Evolutionary conservation across 345 rosid species (phyloP), one percentile per base, ranked within the genome.

Genomic region (Linum lewisii): DNA sequence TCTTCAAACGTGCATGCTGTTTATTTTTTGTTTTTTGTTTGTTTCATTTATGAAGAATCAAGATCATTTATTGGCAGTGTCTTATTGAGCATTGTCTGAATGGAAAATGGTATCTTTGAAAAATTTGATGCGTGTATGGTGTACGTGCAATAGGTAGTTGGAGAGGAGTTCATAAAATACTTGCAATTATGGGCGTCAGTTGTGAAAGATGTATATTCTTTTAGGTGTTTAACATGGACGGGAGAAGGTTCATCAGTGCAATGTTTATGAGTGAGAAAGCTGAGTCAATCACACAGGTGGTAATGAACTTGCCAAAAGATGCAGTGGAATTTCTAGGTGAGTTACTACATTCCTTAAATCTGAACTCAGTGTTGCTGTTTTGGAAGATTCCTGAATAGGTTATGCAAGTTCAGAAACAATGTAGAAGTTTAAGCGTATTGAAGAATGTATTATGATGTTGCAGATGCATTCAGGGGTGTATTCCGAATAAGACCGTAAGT

Each of bases 221-320:
- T 19, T 63, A 92, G 95, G 79, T 85, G 52, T 86, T 75, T 68
- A 88, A 88, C 77, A 92, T 88, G 93, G 93, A 88, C 21, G 96
- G 96, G 57, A 73, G 96, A 70, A 80, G 96, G 76, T 91, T 91
- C 76, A 82, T 88, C 55, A 62, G 70, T 62, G 84, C 88, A 47
- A 81, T 91, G 77, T 88, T 88, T 73, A 63, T 79, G 49, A 82
- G 87, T 60, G 80, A 84, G 49, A 88, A 80, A 72, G 88, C 84
- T 68, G 80, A 51, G 62, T 71, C 83, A 57, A 72, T 88, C 34
- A 84, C 87, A 2, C 93, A 82, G 59, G 88, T 88, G 72, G 83
- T 91, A 47, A 84, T 88, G 98, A 86, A 88, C 82, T 70, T 86
- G 75, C 90, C 98, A 18, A 86, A 84, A 54, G 84, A 84, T 76